phyloP scores from a whole-genome alignment of 768 basidiomycete genomes.

The Galerina sulciceps region DNA sequence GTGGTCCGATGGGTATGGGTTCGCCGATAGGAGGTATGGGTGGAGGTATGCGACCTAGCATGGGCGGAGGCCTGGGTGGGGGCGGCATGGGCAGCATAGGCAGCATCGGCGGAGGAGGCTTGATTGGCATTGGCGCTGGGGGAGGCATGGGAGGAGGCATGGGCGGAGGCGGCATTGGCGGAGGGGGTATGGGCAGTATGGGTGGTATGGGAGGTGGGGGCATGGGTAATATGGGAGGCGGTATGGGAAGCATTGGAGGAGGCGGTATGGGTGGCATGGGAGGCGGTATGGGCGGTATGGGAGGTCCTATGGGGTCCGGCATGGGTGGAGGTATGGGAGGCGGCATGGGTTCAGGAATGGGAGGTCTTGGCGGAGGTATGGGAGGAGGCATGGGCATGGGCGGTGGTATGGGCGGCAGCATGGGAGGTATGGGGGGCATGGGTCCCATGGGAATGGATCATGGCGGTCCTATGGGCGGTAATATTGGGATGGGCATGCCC shows the following conservation, averaged over 20 bases:
- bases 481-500: slow-evolving; percentile 17
- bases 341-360: slow-evolving; percentile 1
- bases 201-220: slow-evolving; percentile 11
- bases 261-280: slow-evolving; percentile 16
- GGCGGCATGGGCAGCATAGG: slow-evolving; percentile 18
- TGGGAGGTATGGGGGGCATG: slow-evolving; percentile 15
- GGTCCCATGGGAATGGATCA: slow-evolving; percentile 13
- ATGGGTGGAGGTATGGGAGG: slow-evolving; percentile 1
- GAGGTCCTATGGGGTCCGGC: not conserved
- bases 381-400: slow-evolving; percentile 5
- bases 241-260: slow-evolving; percentile 15
- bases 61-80: slow-evolving; percentile 17
- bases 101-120: slow-evolving; percentile 11
- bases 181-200: slow-evolving; percentile 7
- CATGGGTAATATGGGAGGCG: slow-evolving; percentile 9
- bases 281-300: slow-evolving; percentile 1
- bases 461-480: not conserved
- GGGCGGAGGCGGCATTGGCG: slow-evolving; percentile 5
- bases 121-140: slow-evolving; percentile 15
- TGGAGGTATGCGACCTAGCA: slow-evolving; percentile 19
- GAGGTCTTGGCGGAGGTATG: slow-evolving; percentile 1
- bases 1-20: slow-evolving; percentile 24
- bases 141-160: slow-evolving; percentile 12
- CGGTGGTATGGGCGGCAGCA: slow-evolving; percentile 8
- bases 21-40: slow-evolving; percentile 22